Base-by-base conservation (phyloP, 169 alveolate species). In the Plasmodium reichenowi region DNA sequence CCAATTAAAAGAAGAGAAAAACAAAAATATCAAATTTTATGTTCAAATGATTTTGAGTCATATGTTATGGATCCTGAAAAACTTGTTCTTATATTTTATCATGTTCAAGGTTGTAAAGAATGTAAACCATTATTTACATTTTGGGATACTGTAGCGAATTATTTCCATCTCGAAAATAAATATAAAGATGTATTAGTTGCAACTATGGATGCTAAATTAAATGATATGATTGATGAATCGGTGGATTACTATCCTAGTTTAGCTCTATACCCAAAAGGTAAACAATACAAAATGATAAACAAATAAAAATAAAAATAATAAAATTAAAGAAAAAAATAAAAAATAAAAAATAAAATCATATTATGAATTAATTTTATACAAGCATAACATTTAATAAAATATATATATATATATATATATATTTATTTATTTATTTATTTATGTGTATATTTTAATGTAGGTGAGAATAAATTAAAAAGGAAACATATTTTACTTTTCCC, bases 71-170 rank as follows among this genome's bases (percentile, higher is more conserved):
- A 67, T 38, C 91, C 91, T 3, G 58, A 83, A 26, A 83, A 70
- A 48, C 43, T 83, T 12, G 71, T 83, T 38, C 58, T 83, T 58
- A 1, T 83, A 32, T 83, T 83, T 70, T 83, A 83, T 50, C 91
- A 83, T 83, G 86, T 83, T 5, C 38, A 83, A 24, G 91, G 91
- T 10, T 83, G 91, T 50, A 83, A 83, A 43, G 91, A 83, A 83
- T 83, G 91, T 48, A 83, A 32, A 13, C 83, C 83, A 15, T 29
- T 83, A 13, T 83, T 83, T 13, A 59, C 74, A 0, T 83, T 83
- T 24, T 83, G 91, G 91, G 50, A 70, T 5, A 70, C 22, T 38
- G 74, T 83, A 6, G 26, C 91, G 13, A 70, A 83, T 22, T 45
- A 68, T 59, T 83, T 83, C 48, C 91, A 83, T 47, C 59, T 83